phyloP scores from a whole-genome alignment of 1,284 basidiomycete genomes.

The Ceratobasidium sp. region DNA sequence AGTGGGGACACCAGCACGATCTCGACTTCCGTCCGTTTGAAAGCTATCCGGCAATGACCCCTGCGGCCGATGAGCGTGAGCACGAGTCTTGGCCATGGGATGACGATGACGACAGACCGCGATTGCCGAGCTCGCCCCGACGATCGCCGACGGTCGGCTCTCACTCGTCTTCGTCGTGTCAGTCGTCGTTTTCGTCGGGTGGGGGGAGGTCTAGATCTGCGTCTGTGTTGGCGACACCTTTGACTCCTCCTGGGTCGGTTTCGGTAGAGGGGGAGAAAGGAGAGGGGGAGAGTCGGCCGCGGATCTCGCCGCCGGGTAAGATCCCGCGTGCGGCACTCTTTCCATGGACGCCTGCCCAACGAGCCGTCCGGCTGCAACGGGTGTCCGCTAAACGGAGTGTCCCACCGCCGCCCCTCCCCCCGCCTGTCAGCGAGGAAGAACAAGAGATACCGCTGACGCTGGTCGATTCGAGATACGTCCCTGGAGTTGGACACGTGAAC shows the following conservation, averaged over 20 bases:
- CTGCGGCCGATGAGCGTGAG: not conserved
- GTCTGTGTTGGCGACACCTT: not conserved
- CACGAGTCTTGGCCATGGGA: slow-evolving; percentile 26
- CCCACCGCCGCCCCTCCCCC: not conserved
- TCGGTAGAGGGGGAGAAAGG: not conserved
- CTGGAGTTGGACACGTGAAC: slow-evolving; percentile 31
- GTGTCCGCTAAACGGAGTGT: slow-evolving; percentile 16
- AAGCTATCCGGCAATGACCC: slow-evolving; percentile 11
- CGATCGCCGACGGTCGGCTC: not conserved
- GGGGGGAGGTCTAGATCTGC: not conserved
- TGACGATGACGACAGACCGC: slow-evolving; percentile 9
- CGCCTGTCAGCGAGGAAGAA: slow-evolving; percentile 1
- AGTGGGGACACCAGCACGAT: slow-evolving; percentile 31
- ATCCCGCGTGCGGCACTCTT: slow-evolving; percentile 39
- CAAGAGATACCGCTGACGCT: slow-evolving; percentile 24
- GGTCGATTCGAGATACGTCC: slow-evolving; percentile 41
- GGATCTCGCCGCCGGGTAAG: slow-evolving; percentile 20
- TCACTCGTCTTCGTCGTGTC: not conserved
- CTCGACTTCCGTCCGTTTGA: slow-evolving; percentile 41
- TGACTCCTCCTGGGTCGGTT: not conserved
- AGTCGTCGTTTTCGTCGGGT: not conserved
- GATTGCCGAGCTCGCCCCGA: not conserved
- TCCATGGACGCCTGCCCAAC: slow-evolving; percentile 43
- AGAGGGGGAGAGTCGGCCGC: not conserved
- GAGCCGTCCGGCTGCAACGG: slow-evolving; percentile 23